Evolutionary conservation across 176 grass and related monocot species (phyloP), one percentile per base, ranked within the genome.

Genomic region (Cenchrus purpureus): DNA sequence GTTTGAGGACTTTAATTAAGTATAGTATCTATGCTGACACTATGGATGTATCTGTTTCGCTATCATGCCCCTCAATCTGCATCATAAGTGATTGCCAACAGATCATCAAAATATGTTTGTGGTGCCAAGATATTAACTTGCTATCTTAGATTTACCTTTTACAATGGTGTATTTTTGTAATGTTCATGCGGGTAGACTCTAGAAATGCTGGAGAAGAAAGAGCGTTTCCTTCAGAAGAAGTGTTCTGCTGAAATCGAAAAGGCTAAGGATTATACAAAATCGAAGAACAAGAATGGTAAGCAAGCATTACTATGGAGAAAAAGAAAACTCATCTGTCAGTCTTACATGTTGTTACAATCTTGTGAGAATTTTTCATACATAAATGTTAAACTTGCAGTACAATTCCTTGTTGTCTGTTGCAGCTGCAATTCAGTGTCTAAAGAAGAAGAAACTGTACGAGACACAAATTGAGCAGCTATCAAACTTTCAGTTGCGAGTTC

Each of bases 361-460:
- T 68, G 57, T 34, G 4, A 50, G 8, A 62, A 59, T 57, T 25
- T 45, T 2, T 13, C 4, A 40, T 61, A 19, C 75, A 54, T 20
- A 76, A 37, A 54, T 50, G 9, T 77, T 45, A 43, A 83, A 32
- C 6, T 49, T 73, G 10, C 62, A 12, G 69, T 72, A 10, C 76
- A 78, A 79, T 7, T 22, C 1, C 44, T 81, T 94, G 7, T 81
- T 94, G 8, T 61, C 82, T 87, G 66, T 83, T 81, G 64, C 87
- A 95, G 93, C 87, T 82, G 78, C 87, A 77, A 88, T 95, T 83
- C 87, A 95, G 51, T 92, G 85, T 84, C 76, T 88, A 64, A 95
- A 88, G 87, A 92, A 86, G 83, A 95, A 92, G 79, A 95, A 92
- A 80, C 53, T 92, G 63, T 92, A 95, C 0, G 93, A 92, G 60